phyloP scores from a whole-genome alignment of 306 rosid species.

The Quercus berberidifolia region DNA sequence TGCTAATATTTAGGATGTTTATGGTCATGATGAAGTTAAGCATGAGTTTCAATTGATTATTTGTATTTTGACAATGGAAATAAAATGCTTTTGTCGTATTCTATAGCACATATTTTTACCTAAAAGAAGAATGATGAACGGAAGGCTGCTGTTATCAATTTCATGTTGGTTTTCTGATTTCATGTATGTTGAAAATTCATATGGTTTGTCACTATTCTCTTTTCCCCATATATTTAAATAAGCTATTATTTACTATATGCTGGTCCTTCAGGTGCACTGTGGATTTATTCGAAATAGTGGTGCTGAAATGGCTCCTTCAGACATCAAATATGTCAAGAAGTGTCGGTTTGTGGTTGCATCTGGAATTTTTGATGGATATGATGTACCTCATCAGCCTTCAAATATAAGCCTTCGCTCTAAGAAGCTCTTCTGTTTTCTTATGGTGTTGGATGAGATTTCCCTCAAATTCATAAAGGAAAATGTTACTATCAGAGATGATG shows the following conservation, averaged over 20 bases:
- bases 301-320: constrained; percentile 73
- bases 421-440: constrained; percentile 89
- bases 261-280: constrained; percentile 69
- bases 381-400: constrained; percentile 88
- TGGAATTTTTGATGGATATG: constrained; percentile 94
- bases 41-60: background rate
- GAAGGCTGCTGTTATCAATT: background rate
- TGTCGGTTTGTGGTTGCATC: constrained; percentile 96
- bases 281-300: constrained; percentile 88
- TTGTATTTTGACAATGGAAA: background rate
- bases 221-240: background rate
- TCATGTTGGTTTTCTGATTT: background rate
- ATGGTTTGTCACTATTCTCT: background rate
- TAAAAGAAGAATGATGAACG: background rate
- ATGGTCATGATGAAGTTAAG: background rate
- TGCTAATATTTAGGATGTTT: background rate
- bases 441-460: constrained; percentile 90
- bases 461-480: constrained; percentile 71
- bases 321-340: constrained; percentile 68
- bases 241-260: constrained; percentile 15
- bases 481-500: constrained; percentile 64
- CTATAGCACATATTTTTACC: background rate
- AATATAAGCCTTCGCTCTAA: constrained; percentile 67
- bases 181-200: background rate
- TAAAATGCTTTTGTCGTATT: background rate